Base-by-base conservation (phyloP, 192 early-diverging fungal species). In the Rhizoclosmatium globosum region DNA sequence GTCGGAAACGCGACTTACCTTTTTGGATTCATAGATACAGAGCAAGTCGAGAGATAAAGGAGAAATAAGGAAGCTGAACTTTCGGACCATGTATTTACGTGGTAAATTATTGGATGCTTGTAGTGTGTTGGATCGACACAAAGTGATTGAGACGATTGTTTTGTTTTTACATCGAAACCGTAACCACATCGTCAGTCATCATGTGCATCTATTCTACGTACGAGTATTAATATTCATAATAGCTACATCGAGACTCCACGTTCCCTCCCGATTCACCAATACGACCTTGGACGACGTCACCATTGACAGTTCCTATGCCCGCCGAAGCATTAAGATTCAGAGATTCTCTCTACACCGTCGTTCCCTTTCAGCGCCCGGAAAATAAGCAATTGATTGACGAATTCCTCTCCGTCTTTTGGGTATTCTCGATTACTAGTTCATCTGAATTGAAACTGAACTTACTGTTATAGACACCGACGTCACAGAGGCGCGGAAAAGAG, bases 111-210 rank as follows among this genome's bases (percentile, higher is more conserved):
- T 64, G 23, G 62, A 64, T 21, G 62, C 62, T 7, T 64, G 62
- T 21, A 41, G 23, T 23, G 62, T 64, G 6, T 39, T 64, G 21
- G 62, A 64, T 21, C 62, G 62, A 23, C 62, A 64, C 11, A 21
- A 7, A 17, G 62, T 64, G 7, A 21, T 64, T 6, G 62, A 64
- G 21, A 11, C 41, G 11, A 64, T 64, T 21, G 62, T 64, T 23
- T 11, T 64, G 21, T 64, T 64, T 21, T 64, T 64, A 64, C 23
- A 64, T 23, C 62, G 62, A 41, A 64, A 64, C 62, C 62, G 62
- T 11, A 23, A 21, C 23, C 62, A 64, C 21, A 41, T 64, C 11
- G 62, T 64, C 0, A 11, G 62, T 64, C 7, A 53, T 53, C 50
- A 0, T 53, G 50, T 53, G 50, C 50, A 0, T 7, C 9, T 7